Evolutionary conservation across 306 rosid species (phyloP).

Genomic region (Abrus pulchellus): DNA sequence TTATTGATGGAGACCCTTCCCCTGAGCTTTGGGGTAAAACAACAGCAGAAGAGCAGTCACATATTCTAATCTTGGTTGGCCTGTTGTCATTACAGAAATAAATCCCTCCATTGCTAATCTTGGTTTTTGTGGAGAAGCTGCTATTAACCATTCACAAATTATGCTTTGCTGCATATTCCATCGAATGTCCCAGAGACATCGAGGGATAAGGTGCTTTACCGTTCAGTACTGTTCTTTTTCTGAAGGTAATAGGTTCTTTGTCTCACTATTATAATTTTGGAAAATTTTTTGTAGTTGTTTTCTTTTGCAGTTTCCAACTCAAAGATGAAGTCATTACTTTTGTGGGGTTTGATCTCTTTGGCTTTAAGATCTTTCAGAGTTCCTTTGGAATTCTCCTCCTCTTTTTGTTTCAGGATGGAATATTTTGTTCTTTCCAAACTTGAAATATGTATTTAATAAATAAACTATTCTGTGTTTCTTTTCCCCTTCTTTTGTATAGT

Average conservation of each 20-base stretch:
- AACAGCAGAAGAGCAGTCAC: too few relatives aligned
- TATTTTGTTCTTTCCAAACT: background rate
- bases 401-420: background rate
- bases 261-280: background rate
- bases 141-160: too few relatives aligned
- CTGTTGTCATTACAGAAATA: too few relatives aligned
- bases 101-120: too few relatives aligned
- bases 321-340: background rate
- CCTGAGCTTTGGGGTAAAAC: too few relatives aligned
- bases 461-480: background rate
- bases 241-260: background rate
- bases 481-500: too few relatives aligned
- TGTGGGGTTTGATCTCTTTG: background rate
- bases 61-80: too few relatives aligned
- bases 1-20: too few relatives aligned
- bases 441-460: background rate
- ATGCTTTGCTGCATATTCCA: too few relatives aligned
- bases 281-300: background rate
- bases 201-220: too few relatives aligned
- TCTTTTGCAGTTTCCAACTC: background rate
- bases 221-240: background rate
- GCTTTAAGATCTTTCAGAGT: background rate
- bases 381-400: background rate
- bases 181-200: too few relatives aligned
- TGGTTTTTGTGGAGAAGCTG: too few relatives aligned